Base-by-base conservation (phyloP, 176 grass and related monocot genomes). In the Avena atlantica region DNA sequence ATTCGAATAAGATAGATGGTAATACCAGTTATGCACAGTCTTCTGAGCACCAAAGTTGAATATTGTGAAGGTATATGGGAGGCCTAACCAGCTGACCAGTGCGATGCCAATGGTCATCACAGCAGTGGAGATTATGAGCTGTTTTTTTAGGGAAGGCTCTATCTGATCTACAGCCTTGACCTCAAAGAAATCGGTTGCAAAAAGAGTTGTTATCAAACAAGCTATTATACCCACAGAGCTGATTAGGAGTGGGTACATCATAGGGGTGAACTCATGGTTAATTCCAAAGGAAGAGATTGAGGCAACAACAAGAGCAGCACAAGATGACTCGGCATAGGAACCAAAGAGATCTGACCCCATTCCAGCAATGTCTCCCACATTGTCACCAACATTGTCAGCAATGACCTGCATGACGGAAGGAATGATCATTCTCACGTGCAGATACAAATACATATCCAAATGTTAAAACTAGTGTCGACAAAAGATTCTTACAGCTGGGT, bases 341-440 rank as follows among this genome's bases (percentile, higher is more conserved):
- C 95, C 95, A 85, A 97, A 97, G 10, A 97, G 93, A 87, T 97
- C 95, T 47, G 95, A 97, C 1, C 95, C 95, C 95, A 97, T 97
- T 83, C 95, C 95, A 87, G 93, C 95, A 82, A 97, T 97, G 85
- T 97, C 95, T 61, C 95, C 95, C 44, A 97, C 95, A 83, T 97
- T 97, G 70, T 97, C 95, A 93, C 95, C 95, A 80, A 97, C 93
- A 90, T 97, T 97, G 73, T 97, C 95, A 0, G 95, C 95, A 86
- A 98, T 98, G 45, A 98, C 95, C 95, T 98, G 56, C 74, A 92
- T 55, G 24, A 68, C 14, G 62, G 44, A 68, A 87, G 50, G 48
- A 89, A 89, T 36, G 24, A 40, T 92, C 56, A 92, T 19, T 73
- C 16, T 73, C 76, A n/a, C 8, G 40, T 16, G 12, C 17, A 29